Evolutionary conservation across 179 eudicot genomes (phyloP).

Genomic region (Amaranthus tricolor): DNA sequence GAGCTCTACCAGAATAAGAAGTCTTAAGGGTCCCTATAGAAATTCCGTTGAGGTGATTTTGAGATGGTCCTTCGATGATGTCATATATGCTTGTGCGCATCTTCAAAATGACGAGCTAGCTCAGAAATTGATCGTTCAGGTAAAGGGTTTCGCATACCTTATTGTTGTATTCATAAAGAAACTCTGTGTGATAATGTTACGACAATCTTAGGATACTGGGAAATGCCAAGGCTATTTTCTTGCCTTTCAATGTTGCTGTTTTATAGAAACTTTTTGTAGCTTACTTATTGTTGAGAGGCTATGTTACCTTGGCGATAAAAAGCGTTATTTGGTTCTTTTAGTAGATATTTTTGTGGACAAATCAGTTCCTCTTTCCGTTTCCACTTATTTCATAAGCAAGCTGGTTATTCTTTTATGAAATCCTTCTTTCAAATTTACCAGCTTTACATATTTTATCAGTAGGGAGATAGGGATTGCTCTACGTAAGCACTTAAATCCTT

Average conservation of each 20-base stretch:
- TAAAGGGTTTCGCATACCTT: slow-evolving; percentile 25
- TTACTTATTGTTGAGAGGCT: background rate
- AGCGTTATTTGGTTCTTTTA: background rate
- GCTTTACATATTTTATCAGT: background rate
- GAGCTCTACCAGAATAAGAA: slow-evolving; percentile 19
- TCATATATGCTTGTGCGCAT: slow-evolving; percentile 66
- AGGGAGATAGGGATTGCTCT: background rate
- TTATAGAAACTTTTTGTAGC: background rate
- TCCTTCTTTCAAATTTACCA: background rate
- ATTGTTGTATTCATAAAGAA: slow-evolving; percentile 1
- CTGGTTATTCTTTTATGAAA: background rate
- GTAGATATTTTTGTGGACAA: background rate
- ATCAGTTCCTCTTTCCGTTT: background rate
- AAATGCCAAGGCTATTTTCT: background rate
- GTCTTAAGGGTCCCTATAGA: slow-evolving; percentile 24
- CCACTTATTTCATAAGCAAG: background rate
- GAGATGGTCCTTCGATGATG: slow-evolving; percentile 69
- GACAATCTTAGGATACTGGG: background rate
- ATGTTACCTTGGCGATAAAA: background rate
- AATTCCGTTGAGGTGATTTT: slow-evolving; percentile 48
- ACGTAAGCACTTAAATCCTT: background rate
- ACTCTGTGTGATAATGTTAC: background rate
- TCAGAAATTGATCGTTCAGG: slow-evolving; percentile 75
- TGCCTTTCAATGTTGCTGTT: slow-evolving; percentile 2
- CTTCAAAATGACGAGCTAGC: slow-evolving; percentile 45